A percentile compares a stretch with the other conserved stretches of the same genome.
Conservation (phyloP, 768 basidiomycete genomes). For the Leccinum uliginosum region DNA sequence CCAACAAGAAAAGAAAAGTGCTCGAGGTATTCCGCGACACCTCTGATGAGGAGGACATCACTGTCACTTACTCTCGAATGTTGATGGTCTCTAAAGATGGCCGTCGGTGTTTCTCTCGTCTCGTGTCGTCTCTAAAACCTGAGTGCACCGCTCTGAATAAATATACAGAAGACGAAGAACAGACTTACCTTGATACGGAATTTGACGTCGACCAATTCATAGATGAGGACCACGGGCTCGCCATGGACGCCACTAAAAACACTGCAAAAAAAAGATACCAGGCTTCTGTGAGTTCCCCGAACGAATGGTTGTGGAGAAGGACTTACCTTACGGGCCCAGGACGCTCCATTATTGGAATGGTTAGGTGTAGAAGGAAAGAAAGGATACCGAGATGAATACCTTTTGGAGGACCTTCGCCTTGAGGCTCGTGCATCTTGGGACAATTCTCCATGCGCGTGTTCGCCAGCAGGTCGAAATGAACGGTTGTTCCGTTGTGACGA, state of each 20-base stretch:
- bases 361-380: neutral
- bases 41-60: too few relatives aligned
- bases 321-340: neutral
- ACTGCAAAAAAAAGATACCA: neutral
- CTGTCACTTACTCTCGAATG: too few relatives aligned
- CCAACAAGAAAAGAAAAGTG: too few relatives aligned
- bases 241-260: neutral
- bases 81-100: too few relatives aligned
- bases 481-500: neutral
- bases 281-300: neutral
- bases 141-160: too few relatives aligned
- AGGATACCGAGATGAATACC: neutral
- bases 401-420: neutral
- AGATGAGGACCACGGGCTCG: too few relatives aligned
- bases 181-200: too few relatives aligned
- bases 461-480: neutral
- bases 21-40: too few relatives aligned
- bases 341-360: neutral
- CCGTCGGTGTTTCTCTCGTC: neutral
- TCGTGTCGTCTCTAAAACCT: neutral
- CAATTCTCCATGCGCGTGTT: neutral
- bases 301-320: neutral
- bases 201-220: too few relatives aligned
- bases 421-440: neutral
- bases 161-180: too few relatives aligned